Conservation (phyloP, 2,329 filamentous ascomycete genomes). For the Penicillium sp. region DNA sequence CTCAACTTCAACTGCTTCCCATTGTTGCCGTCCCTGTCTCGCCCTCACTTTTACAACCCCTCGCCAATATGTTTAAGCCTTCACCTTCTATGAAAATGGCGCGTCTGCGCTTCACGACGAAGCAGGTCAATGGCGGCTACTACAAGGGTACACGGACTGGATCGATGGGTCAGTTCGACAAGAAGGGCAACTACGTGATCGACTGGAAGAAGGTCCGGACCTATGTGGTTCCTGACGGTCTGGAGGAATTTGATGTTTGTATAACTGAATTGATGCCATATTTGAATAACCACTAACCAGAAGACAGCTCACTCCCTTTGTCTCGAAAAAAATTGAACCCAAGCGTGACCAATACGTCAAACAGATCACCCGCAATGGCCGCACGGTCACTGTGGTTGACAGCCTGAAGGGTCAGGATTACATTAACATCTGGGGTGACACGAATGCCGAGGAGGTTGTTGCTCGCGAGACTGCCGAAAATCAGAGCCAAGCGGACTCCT, state of each 20-base stretch:
- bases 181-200: constrained; percentile 63
- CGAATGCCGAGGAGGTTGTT: constrained; percentile 34
- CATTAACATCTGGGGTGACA: constrained; percentile 40
- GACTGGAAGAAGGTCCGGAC: constrained; percentile 88
- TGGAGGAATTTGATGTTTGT: constrained; percentile 70
- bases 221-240: constrained; percentile 72
- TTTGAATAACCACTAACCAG: constrained; percentile 8
- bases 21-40: constrained; percentile 20
- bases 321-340: constrained; percentile 41
- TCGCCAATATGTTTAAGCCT: constrained; percentile 43
- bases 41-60: constrained; percentile 13
- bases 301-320: constrained; percentile 46
- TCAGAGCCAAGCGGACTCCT: background rate
- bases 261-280: background rate
- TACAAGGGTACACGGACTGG: constrained; percentile 96
- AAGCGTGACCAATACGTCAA: constrained; percentile 26
- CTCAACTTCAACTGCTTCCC: background rate
- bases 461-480: constrained; percentile 20
- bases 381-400: constrained; percentile 26
- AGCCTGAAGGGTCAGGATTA: constrained; percentile 38
- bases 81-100: constrained; percentile 59
- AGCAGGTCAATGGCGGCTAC: constrained; percentile 88
- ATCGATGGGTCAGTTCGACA: constrained; percentile 78
- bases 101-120: constrained; percentile 83
- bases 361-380: constrained; percentile 30